Conservation (phyloP, 1,139 yeast species). For the Hanseniaspora uvarum region DNA sequence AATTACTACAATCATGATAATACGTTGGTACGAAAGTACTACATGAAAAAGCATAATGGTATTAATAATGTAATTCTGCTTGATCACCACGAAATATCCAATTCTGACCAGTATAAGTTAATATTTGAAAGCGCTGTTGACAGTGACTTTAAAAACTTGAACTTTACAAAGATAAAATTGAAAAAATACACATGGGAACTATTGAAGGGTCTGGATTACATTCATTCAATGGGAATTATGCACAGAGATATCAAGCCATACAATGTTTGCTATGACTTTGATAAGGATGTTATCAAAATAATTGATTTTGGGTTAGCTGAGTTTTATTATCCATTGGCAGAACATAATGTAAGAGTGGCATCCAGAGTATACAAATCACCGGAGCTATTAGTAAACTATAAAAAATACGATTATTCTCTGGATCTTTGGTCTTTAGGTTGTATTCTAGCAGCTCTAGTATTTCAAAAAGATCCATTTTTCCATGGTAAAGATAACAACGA, state of each 20-base stretch:
- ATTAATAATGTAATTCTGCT: conserved; percentile 58
- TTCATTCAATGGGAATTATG: conserved; percentile 97
- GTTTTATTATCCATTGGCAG: conserved; percentile 89
- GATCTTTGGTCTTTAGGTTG: conserved; percentile 98
- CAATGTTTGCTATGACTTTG: conserved; percentile 95
- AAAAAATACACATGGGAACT: conserved; percentile 83
- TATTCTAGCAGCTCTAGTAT: conserved; percentile 93
- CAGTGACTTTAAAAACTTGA: conserved; percentile 77
- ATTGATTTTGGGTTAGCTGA: conserved; percentile 99
- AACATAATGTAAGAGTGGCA: conserved; percentile 93
- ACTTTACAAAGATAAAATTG: conserved; percentile 71
- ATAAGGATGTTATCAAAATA: conserved; percentile 55
- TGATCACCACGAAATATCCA: conserved; percentile 54
- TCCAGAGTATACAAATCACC: conserved; percentile 98
- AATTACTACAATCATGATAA: conserved; percentile 6
- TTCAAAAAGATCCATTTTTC: conserved; percentile 93
- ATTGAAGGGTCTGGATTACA: conserved; percentile 79
- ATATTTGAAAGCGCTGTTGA: conserved; percentile 87
- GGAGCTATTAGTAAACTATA: conserved; percentile 83
- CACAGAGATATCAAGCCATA: conserved; percentile 98
- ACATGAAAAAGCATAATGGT: conserved; percentile 30
- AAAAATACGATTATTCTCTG: conserved; percentile 86
- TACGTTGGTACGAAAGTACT: conserved; percentile 18
- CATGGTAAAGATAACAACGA: conserved; percentile 94
- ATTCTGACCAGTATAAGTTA: conserved; percentile 74